Percentiles rank a stretch among this genome's conserved stretches.
phyloP scores from a whole-genome alignment of 2,329 filamentous ascomycete species.

The Ambrosiella xylebori region DNA sequence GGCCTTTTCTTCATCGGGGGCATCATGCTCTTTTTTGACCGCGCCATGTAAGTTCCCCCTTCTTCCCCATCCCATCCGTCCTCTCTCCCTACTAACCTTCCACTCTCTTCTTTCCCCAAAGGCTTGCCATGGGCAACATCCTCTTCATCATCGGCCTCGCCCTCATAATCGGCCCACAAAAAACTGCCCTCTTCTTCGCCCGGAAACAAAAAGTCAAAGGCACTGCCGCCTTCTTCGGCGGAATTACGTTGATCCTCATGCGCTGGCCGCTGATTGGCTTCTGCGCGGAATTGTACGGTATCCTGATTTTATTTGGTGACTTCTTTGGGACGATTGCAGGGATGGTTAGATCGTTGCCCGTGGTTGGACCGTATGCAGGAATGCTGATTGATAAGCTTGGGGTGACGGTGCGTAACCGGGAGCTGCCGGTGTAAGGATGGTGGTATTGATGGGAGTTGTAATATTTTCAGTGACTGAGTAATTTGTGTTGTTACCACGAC shows the following conservation, averaged over 20 bases:
- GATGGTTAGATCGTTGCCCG: slow-evolving; percentile 68
- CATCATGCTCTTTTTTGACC: slow-evolving; percentile 93
- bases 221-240: slow-evolving; percentile 70
- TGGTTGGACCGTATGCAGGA: slow-evolving; percentile 76
- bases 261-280: slow-evolving; percentile 89
- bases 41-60: slow-evolving; percentile 55
- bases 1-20: slow-evolving; percentile 89
- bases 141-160: slow-evolving; percentile 95
- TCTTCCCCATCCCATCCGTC: background rate
- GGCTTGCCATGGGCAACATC: slow-evolving; percentile 97
- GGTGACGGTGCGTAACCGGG: slow-evolving; percentile 52
- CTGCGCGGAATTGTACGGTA: slow-evolving; percentile 77
- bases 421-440: slow-evolving; percentile 51
- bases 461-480: too few relatives aligned
- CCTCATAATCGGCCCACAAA: slow-evolving; percentile 82
- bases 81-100: background rate
- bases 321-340: slow-evolving; percentile 84
- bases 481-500: too few relatives aligned
- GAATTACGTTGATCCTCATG: slow-evolving; percentile 70
- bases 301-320: slow-evolving; percentile 86
- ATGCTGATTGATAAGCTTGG: slow-evolving; percentile 53
- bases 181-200: slow-evolving; percentile 87
- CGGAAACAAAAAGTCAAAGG: slow-evolving; percentile 84
- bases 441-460: background rate
- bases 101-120: slow-evolving; percentile 20